Conservation (phyloP, 139 green algal genomes). For the Chlorella sp. region DNA sequence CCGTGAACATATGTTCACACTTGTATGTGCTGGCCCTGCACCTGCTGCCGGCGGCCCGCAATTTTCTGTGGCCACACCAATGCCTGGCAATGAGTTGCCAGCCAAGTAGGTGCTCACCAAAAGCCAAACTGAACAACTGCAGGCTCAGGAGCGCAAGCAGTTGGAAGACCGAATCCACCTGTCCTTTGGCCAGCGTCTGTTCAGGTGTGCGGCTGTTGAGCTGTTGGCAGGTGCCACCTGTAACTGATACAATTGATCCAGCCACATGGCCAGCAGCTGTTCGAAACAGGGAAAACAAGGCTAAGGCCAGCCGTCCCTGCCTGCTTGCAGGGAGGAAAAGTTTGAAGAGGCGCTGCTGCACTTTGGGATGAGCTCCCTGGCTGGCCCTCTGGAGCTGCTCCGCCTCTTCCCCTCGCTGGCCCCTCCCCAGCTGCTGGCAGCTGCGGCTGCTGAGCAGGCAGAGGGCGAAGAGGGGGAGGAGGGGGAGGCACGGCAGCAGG, state of each 20-base stretch:
- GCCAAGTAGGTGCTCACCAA: too few species aligned
- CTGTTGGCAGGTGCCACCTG: too few species aligned
- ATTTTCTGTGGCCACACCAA: too few species aligned
- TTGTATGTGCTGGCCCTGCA: too few species aligned
- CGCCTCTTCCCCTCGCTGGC: constrained; percentile 73
- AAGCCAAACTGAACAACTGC: constrained; percentile 33
- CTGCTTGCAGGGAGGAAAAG: constrained; percentile 46
- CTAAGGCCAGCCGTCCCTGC: too few species aligned
- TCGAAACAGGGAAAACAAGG: too few species aligned
- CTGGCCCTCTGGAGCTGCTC: constrained; percentile 69
- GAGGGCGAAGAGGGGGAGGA: background rate
- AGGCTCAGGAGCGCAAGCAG: constrained; percentile 16
- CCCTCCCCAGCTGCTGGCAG: constrained; percentile 36
- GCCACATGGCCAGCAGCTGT: too few species aligned
- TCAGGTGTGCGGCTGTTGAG: constrained; percentile 32
- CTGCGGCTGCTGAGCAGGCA: background rate
- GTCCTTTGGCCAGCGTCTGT: constrained; percentile 77
- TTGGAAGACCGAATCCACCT: constrained; percentile 71
- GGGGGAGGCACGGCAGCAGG: background rate
- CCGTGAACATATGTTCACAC: too few species aligned
- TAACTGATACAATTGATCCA: too few species aligned
- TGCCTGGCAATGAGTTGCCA: too few species aligned
- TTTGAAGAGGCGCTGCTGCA: constrained; percentile 84
- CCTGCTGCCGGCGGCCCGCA: too few species aligned
- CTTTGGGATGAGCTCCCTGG: constrained; percentile 66